Evolutionary conservation across 73 alveolate species (phyloP), one percentile per base, ranked within the genome.

Genomic region (Paramecium biaurelia): DNA sequence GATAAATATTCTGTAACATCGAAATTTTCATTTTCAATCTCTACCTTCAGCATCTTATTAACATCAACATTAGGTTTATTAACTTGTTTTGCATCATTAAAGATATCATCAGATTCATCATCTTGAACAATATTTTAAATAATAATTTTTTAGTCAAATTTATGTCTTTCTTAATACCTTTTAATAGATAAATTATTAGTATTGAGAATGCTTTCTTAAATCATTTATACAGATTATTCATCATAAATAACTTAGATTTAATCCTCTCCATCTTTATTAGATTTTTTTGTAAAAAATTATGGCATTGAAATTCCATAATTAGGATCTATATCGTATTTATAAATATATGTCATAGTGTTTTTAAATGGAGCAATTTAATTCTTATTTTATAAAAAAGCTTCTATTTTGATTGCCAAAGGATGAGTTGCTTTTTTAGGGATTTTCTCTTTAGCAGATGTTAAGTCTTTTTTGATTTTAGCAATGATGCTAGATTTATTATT

Each of bases 331-430:
- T 67, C 85, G 5, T 67, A 67, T 67, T 32, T 32, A 67, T 32
- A 67, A 34, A 67, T 67, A 7, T 5, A 30, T 0, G 41, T 34
- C 85, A 28, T 32, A 15, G 85, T 67, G 21, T 67, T 67, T 32
- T 28, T 23, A 4, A 34, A 15, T 4, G 9, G 18, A 14, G 24
- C 11, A 30, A 67, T 67, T 67, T 28, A 20, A 67, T 32, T 34
- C 53, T 24, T 32, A 30, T 34, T 34, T 14, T 18, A 28, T 34
- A 67, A 26, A 30, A 67, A 67, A 2, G 85, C 85, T 67, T 67
- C 85, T 67, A 67, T 67, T 67, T 67, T 67, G 53, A 67, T 32
- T 32, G 85, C 85, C 49, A 67, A 24, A 14, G 85, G 85, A 67
- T 67, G 85, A 12, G 85, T 67, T 11, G 85, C 47, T 6, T 67